A percentile compares a stretch with the other conserved stretches of the same genome.
phyloP scores from a whole-genome alignment of 176 grass and related monocot species.

The Oryza glumipatula region DNA sequence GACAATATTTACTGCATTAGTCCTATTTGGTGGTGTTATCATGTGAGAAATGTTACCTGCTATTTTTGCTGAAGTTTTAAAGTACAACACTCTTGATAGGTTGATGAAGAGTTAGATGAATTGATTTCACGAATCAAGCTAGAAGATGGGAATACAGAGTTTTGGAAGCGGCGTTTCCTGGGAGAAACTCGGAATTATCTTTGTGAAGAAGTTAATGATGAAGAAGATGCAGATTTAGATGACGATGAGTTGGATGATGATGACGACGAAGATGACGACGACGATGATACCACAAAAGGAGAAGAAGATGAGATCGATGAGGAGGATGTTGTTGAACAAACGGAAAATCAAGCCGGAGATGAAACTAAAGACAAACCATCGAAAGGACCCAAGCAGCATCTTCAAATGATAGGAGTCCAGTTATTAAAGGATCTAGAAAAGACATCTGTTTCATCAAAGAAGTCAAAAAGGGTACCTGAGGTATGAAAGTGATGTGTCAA shows the following conservation, averaged over 20 bases:
- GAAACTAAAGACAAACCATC: constrained; percentile 70
- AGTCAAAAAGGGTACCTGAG: constrained; percentile 56
- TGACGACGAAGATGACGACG: constrained; percentile 46
- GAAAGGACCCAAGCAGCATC: constrained; percentile 67
- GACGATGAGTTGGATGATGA: constrained; percentile 53
- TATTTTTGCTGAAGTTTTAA: constrained; percentile 24
- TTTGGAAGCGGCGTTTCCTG: constrained; percentile 89
- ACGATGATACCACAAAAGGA: constrained; percentile 61
- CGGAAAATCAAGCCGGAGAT: constrained; percentile 59
- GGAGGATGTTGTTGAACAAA: constrained; percentile 66
- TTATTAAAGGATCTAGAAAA: constrained; percentile 87
- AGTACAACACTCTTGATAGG: constrained; percentile 53
- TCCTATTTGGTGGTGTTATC: constrained; percentile 10
- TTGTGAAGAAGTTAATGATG: constrained; percentile 60
- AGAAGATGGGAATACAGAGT: constrained; percentile 96
- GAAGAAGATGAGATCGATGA: constrained; percentile 91
- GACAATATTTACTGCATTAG: constrained; percentile 27
- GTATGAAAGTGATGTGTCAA: constrained; percentile 41
- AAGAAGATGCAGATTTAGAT: constrained; percentile 52
- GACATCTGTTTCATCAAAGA: constrained; percentile 65
- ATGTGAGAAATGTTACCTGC: constrained; percentile 20
- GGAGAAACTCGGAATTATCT: constrained; percentile 76
- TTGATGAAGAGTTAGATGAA: constrained; percentile 86
- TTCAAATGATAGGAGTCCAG: constrained; percentile 85
- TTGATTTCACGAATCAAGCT: constrained; percentile 86